Base-by-base conservation (phyloP, 345 rosid genomes). In the Eucalyptus guilfoylei region DNA sequence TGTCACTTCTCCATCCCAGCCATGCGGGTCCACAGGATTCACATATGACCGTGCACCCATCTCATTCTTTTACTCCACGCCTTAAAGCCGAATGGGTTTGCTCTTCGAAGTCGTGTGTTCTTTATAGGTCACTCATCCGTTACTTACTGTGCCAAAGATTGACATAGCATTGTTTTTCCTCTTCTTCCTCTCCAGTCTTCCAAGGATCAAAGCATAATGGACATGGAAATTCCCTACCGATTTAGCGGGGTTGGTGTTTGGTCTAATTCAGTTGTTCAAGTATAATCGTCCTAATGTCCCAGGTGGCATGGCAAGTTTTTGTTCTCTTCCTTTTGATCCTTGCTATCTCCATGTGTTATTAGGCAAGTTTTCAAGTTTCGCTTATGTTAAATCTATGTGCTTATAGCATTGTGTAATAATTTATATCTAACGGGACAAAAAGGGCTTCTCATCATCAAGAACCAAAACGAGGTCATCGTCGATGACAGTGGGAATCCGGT, bases 391-490 rank as follows among this genome's bases (percentile, higher is more conserved):
- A 85, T 24, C 48, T 42, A 28, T 9, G 30, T 49, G 40, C n/a
- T 19, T 40, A 49, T 21, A 45, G 32, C 37, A 96, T 88, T 2
- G 96, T 93, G 81, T 49, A 49, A 49, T 49, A 13, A 49, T 49
- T 49, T 13, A 49, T 49, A 49, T 49, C 13, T 49, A 49, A 49
- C 52, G 13, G 52, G 52, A 49, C 52, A 49, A 49, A 49, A 49
- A 14, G 52, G 52, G 52, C 52, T 49, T 92, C 95, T 99, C 99
- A 88, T 95, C 93, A 85, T 95, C 95, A 44, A 95, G 99, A 89
- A 97, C 99, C 86, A 97, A 91, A 88, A 97, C 95, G 90, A 95
- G 89, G 94, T 96, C 97, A 89, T 96, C 94, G 92, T 96, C 98
- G 7, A 95, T 93, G 54, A 97, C 95, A 23, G 98, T 95, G 4